Evolutionary conservation across 257 asterid species (phyloP), one percentile per base, ranked within the genome.

Genomic region (Primulina tabacum): DNA sequence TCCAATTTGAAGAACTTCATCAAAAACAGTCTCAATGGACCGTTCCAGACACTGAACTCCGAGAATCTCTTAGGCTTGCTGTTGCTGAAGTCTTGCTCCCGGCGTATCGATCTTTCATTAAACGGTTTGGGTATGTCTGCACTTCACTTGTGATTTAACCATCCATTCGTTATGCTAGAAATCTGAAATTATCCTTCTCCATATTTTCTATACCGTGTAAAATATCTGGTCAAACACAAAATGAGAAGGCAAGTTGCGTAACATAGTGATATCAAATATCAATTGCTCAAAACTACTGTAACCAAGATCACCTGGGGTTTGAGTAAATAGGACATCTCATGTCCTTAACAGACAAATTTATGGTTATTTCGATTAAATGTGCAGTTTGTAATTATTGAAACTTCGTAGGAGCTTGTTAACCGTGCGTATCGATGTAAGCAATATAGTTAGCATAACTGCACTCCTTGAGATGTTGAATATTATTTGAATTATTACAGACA

Each of bases 1-100:
- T 81, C 68, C 96, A 89, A 78, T 94, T 94, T 74, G 99, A 94
- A 78, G 99, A 94, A 75, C 97, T 94, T 81, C 99, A 94, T 82
- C 99, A 94, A 82, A 88, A 90, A 80, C 99, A 94, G 76, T 82
- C 89, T 79, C 99, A 91, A 70, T 94, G 99, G 99, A 94, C 99
- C 9, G 97, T 94, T 71, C 97, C 99, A 0, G 99, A 94, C 81
- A 82, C 97, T 1, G 99, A 94, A 76, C 88, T 94, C 58, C 89
- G 98, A 56, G 98, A 94, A 71, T 91, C 98, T 65, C 77, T 91
- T 73, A 91, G 92, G 86, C 96, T 94, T 58, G 98, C 99, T 40
- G 99, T 94, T 58, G 99, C 97, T 65, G 99, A 94, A 83, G 88
- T 94, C 70, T 65, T 94, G 81, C 88, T 94, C 62, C 97, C 99